A percentile compares a stretch with the other conserved stretches of the same genome.
Evolutionary conservation across 192 early-diverging fungal species (phyloP).

Genomic region (Coemansia sp.): DNA sequence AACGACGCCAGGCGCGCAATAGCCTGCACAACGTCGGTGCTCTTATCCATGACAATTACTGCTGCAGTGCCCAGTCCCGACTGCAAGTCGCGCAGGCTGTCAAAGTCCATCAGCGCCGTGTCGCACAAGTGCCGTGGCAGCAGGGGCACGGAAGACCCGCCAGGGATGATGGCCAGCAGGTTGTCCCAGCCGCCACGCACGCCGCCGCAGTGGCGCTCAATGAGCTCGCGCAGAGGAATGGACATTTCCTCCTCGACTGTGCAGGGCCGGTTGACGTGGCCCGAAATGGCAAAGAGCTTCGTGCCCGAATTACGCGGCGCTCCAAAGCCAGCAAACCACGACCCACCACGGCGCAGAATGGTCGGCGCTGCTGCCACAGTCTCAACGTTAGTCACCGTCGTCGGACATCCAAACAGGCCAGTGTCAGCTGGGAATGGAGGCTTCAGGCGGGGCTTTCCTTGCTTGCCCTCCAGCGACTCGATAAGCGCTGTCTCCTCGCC

Average conservation of each 20-base stretch:
- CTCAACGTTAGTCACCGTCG: conserved; percentile 99
- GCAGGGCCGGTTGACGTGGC: conserved; percentile 97
- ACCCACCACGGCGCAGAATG: conserved; percentile 85
- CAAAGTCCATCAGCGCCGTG: conserved; percentile 98
- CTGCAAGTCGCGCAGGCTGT: conserved; percentile 91
- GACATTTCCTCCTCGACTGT: conserved; percentile 99
- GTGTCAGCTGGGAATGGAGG: conserved; percentile 99
- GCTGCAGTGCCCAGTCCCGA: conserved; percentile 96
- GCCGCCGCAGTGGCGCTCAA: conserved; percentile 94
- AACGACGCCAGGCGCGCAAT: conserved; percentile 92
- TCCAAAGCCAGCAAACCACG: conserved; percentile 95
- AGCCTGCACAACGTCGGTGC: conserved; percentile 90
- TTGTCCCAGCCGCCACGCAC: conserved; percentile 99
- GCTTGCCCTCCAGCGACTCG: conserved; percentile 93
- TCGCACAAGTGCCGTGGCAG: conserved; percentile 84
- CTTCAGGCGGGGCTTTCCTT: conserved; percentile 98
- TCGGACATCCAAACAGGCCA: conserved; percentile 97
- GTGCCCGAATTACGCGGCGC: conserved; percentile 93
- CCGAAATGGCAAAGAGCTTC: conserved; percentile 97
- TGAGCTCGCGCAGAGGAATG: conserved; percentile 91
- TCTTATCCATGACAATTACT: conserved; percentile 99
- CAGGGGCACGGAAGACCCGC: conserved; percentile 94
- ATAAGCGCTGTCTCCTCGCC: conserved; percentile 94
- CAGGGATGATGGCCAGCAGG: conserved; percentile 94
- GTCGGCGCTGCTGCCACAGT: conserved; percentile 98